These are phyloP conservation scores for Neofusicoccum kwambonambiense DNA, from an alignment of 2,329 filamentous ascomycete genomes.

Conservation along the genomic window DNA sequence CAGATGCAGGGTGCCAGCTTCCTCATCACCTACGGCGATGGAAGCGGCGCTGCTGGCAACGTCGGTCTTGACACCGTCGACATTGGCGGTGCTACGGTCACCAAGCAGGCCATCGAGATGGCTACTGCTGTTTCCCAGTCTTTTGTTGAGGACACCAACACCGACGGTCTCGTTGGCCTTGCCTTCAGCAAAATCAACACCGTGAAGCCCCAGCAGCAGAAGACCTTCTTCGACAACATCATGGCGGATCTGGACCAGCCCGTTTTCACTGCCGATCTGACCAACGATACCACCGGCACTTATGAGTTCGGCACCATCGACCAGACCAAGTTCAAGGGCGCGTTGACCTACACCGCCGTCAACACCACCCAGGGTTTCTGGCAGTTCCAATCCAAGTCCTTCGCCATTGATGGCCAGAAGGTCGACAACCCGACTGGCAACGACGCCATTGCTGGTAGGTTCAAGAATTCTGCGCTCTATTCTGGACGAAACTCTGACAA, in stretches of 20 bases:
- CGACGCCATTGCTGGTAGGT: constrained; percentile 42
- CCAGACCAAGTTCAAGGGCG: constrained; percentile 59
- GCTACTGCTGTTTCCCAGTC: constrained; percentile 58
- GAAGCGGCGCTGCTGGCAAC: constrained; percentile 60
- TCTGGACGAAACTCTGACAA: neutral
- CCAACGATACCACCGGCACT: constrained; percentile 58
- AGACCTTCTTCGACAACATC: constrained; percentile 74
- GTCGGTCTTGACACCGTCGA: constrained; percentile 68
- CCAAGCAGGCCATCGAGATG: constrained; percentile 65
- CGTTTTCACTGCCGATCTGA: constrained; percentile 69
- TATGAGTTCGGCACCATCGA: constrained; percentile 77
- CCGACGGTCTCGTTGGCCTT: constrained; percentile 65
- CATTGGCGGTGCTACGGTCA: constrained; percentile 63
- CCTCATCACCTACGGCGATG: constrained; percentile 68
- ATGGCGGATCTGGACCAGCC: constrained; percentile 60
- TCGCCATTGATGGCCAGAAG: constrained; percentile 55
- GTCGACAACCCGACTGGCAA: constrained; percentile 52
- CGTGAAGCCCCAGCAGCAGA: constrained; percentile 60
- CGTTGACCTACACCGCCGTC: constrained; percentile 61
- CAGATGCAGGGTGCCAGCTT: constrained; percentile 54
- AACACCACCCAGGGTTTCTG: constrained; percentile 66
- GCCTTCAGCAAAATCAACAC: constrained; percentile 24
- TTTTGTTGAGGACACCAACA: constrained; percentile 60
- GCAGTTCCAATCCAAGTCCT: constrained; percentile 61
- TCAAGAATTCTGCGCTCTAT: too few relatives aligned